Percentiles rank a stretch among this genome's conserved stretches.
These are phyloP conservation scores for Vigna hirtella DNA, from an alignment of 306 rosid species.

Conservation along the genomic window DNA sequence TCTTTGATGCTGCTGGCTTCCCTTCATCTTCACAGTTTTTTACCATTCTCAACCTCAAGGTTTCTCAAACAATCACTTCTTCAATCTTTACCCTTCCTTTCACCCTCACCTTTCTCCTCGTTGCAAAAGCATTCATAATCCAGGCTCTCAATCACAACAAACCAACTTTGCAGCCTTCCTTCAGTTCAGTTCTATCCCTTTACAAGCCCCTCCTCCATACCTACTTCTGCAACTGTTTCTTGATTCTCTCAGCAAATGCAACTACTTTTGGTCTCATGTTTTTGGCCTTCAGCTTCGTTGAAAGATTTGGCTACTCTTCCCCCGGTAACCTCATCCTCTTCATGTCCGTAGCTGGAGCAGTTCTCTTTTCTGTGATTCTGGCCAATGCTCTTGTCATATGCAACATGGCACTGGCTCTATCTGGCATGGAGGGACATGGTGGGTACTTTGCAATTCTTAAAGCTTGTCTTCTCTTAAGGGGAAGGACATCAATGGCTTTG, in stretches of 20 bases:
- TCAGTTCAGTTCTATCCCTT: constrained; percentile 53
- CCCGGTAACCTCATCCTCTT: constrained; percentile 51
- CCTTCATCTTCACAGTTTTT: constrained; percentile 73
- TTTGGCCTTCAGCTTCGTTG: constrained; percentile 66
- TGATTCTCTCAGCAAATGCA: constrained; percentile 81
- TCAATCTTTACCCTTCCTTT: constrained; percentile 79
- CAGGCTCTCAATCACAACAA: constrained; percentile 63
- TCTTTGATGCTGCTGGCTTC: constrained; percentile 85
- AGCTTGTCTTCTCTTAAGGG: constrained; percentile 74
- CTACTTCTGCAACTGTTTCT: constrained; percentile 63
- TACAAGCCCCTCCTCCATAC: constrained; percentile 70
- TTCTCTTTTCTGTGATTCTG: constrained; percentile 82
- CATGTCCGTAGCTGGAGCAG: constrained; percentile 73
- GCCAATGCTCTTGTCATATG: constrained; percentile 79
- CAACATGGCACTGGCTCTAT: constrained; percentile 71
- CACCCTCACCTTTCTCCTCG: constrained; percentile 74
- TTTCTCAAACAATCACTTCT: constrained; percentile 81
- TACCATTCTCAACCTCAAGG: constrained; percentile 65
- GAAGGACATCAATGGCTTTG: constrained; percentile 76
- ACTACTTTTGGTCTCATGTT: constrained; percentile 67
- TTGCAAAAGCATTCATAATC: constrained; percentile 70
- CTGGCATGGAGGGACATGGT: constrained; percentile 72
- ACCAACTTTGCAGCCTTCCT: constrained; percentile 47
- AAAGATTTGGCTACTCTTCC: constrained; percentile 60
- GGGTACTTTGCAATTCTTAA: constrained; percentile 75